Percentiles rank a stretch among this genome's conserved stretches.
Conservation (phyloP, 331 rosid species). For the Malus hybrid region DNA sequence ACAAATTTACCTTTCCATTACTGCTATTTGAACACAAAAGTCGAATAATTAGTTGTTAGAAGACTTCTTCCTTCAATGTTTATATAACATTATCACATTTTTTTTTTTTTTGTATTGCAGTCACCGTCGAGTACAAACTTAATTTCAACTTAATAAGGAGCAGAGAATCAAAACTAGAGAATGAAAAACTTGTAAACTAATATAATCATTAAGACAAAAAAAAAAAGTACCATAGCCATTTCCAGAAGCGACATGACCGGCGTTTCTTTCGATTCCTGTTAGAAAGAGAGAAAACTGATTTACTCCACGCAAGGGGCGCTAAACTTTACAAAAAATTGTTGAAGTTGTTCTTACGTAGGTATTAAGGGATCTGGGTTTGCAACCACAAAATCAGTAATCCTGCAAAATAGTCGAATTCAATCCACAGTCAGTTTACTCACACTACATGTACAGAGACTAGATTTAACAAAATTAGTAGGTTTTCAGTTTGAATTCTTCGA, state of each 20-base stretch:
- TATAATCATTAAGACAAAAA: background rate
- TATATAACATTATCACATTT: background rate
- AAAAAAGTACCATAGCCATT: constrained; percentile 77
- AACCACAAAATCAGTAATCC: constrained; percentile 67
- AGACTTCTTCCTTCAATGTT: background rate
- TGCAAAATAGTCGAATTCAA: constrained; percentile 27
- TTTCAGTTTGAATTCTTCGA: background rate
- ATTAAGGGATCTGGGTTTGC: constrained; percentile 76
- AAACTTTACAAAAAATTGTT: constrained; percentile 5
- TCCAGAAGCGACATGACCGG: constrained; percentile 67
- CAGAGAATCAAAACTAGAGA: background rate
- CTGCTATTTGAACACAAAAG: background rate
- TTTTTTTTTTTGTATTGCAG: background rate
- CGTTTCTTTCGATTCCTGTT: constrained; percentile 71
- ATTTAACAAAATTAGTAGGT: background rate
- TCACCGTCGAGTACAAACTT: background rate
- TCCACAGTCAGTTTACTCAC: background rate
- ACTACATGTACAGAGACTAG: background rate
- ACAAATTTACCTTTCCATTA: background rate
- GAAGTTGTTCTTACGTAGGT: constrained; percentile 58
- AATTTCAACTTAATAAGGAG: background rate
- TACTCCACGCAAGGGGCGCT: background rate
- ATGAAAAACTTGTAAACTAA: background rate
- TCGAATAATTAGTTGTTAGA: background rate
- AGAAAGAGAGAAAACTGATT: constrained; percentile 16